Conservation (phyloP, 148 eudicot species). For the Mesembryanthemum crystallinum region DNA sequence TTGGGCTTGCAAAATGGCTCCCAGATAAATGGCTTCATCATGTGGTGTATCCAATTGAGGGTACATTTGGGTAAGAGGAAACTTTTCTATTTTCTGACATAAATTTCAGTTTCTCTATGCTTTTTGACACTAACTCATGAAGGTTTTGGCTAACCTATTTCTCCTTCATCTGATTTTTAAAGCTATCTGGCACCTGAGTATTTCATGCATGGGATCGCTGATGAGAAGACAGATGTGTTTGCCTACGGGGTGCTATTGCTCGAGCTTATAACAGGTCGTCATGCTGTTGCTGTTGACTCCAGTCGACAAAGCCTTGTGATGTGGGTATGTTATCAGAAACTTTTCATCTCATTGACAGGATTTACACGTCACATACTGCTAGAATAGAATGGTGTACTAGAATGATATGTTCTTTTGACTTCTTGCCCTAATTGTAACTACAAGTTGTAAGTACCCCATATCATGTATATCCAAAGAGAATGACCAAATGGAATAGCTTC, state of each 20-base stretch:
- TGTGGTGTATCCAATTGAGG: constrained; percentile 85
- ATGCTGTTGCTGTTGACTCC: constrained; percentile 80
- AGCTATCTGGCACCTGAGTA: constrained; percentile 93
- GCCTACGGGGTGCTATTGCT: constrained; percentile 87
- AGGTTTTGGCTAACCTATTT: constrained; percentile 1
- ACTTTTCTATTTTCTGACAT: background rate
- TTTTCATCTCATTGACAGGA: background rate
- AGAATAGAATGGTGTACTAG: background rate
- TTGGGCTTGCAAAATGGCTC: constrained; percentile 96
- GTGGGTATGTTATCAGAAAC: constrained; percentile 60
- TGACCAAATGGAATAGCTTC: background rate
- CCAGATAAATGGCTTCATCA: constrained; percentile 91
- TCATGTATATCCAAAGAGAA: background rate
- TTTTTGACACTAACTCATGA: background rate
- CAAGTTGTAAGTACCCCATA: too few relatives aligned
- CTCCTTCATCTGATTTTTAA: background rate
- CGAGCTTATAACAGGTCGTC: constrained; percentile 92
- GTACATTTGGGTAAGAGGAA: constrained; percentile 79
- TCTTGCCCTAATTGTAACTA: background rate
- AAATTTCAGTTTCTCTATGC: background rate
- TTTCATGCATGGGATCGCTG: constrained; percentile 86
- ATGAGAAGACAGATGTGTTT: constrained; percentile 91
- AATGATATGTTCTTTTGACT: background rate
- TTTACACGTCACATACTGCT: background rate
- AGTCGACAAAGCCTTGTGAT: constrained; percentile 77